Evolutionary conservation across 306 rosid genomes (phyloP).

Genomic region (Datisca glomerata): DNA sequence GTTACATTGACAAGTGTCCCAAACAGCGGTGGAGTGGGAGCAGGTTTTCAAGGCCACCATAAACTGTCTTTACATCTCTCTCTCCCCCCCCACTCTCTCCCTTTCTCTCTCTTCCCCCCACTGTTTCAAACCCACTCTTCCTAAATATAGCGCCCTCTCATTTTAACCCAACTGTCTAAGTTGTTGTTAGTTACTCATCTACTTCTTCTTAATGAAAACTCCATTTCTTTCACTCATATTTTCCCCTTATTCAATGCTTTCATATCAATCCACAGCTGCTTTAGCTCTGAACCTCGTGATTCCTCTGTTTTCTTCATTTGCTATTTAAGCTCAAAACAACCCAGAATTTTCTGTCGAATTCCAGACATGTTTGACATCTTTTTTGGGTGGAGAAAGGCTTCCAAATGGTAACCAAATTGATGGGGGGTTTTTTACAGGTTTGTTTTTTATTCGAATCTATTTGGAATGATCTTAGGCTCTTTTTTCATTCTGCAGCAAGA

Average conservation of each 20-base stretch:
- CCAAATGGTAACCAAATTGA: constrained; percentile 59
- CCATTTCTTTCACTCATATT: background rate
- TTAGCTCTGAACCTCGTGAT: background rate
- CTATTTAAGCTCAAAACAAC: constrained; percentile 4
- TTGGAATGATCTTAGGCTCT: background rate
- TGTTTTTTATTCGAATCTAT: background rate
- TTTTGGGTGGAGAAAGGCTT: constrained; percentile 84
- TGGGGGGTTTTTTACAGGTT: background rate
- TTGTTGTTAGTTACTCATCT: constrained; percentile 3
- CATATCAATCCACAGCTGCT: background rate
- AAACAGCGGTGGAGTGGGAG: constrained; percentile 27
- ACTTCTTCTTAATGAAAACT: background rate
- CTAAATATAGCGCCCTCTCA: constrained; percentile 12
- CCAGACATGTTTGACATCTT: constrained; percentile 54
- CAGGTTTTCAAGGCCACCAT: constrained; percentile 27
- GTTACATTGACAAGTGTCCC: constrained; percentile 35
- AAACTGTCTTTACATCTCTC: constrained; percentile 20
- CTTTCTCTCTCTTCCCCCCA: constrained; percentile 3
- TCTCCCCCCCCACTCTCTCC: constrained; percentile 17
- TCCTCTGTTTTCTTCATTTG: constrained; percentile 4
- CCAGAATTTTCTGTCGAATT: constrained; percentile 3
- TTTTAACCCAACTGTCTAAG: constrained; percentile 21
- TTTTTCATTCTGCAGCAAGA: constrained; percentile 33
- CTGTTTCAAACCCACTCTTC: constrained; percentile 36
- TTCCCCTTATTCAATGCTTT: background rate